Base-by-base conservation (phyloP, 768 basidiomycete species). In the Neoboletus brunneissimus region DNA sequence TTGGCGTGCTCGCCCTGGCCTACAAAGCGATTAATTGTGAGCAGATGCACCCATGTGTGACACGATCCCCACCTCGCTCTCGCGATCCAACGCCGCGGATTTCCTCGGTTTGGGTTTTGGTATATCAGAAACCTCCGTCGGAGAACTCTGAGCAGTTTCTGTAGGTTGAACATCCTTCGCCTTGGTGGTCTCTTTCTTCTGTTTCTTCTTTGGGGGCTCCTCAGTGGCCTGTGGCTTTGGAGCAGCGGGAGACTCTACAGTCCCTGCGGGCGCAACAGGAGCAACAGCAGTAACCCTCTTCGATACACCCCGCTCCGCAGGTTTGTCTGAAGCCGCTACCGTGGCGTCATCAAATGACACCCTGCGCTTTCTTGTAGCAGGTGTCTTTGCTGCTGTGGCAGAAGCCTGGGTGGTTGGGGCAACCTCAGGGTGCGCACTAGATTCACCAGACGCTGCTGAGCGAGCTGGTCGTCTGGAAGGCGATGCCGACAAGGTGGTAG, bases 311-410 rank as follows among this genome's bases (percentile, higher is more conserved):
- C 31, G 55, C 50, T 47, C 51, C 12, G 44, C 29, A 22, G 23
- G 38, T 20, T 54, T 43, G 11, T 54, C 44, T 20, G 41, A 7
- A 18, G 31, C 23, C 1, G 25, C 34, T 22, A 18, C 3, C 23
- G 37, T 7, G 11, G 42, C 25, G 3, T 32, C 38, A n/a, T 34
- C 45, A 25, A 61, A 59, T 3, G 62, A 62, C 42, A 57, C 56
- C 55, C 61, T 73, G 37, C 65, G 72, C 57, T 69, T 76, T 63
- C 65, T 68, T 51, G 52, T 51, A 8, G 53, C 25, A 16, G 59
- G 35, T 18, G 46, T 40, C 41, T 43, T 48, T 29, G 31, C 20
- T 10, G 52, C 18, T 9, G 31, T 38, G 38, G 32, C 7, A 41
- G 56, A 23, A n/a, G 42, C 10, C 6, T 27, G 23, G 2, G 44